Percentiles rank a stretch among this genome's conserved stretches.
phyloP scores from a whole-genome alignment of 2,329 filamentous ascomycete species.

The Cryphonectria parasitica region DNA sequence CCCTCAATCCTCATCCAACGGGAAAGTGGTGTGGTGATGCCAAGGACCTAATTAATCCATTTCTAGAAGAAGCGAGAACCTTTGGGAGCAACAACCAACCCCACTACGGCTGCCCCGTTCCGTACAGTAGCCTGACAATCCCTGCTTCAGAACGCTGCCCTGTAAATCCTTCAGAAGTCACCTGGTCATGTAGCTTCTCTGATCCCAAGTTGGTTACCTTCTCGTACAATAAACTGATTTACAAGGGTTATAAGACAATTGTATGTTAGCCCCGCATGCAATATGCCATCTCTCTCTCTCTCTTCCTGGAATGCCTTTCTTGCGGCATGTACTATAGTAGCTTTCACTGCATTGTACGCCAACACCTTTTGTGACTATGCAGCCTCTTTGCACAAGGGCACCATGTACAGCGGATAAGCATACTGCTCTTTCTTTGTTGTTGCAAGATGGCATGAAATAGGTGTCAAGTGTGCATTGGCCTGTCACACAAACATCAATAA shows the following conservation, averaged over 20 bases:
- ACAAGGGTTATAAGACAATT: background rate
- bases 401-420: background rate
- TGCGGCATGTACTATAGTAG: background rate
- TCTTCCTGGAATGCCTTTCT: background rate
- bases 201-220: background rate
- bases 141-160: background rate
- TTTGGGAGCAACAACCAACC: background rate
- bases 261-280: background rate
- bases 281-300: background rate
- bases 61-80: slow-evolving; percentile 29
- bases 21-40: background rate
- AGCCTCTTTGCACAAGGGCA: background rate
- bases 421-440: too few relatives aligned
- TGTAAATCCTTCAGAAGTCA: background rate
- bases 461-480: too few relatives aligned
- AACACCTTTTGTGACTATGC: background rate
- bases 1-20: too few relatives aligned
- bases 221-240: background rate
- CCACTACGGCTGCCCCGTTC: background rate
- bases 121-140: background rate
- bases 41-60: slow-evolving; percentile 7
- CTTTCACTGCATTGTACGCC: background rate
- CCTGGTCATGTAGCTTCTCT: background rate
- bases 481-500: background rate
- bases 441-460: too few relatives aligned